phyloP scores from a whole-genome alignment of 1,139 yeast species.

The Candida sp. region DNA sequence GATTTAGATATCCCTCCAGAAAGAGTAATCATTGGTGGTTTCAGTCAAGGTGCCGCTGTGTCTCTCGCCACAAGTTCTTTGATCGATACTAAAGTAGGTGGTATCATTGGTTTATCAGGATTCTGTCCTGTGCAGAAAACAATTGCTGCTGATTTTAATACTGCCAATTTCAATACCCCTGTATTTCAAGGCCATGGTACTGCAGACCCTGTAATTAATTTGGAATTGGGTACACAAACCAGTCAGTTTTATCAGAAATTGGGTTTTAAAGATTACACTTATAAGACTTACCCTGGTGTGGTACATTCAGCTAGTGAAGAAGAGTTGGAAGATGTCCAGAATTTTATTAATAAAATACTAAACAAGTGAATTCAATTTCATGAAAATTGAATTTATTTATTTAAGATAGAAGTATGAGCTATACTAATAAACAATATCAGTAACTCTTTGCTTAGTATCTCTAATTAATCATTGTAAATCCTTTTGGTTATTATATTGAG shows the following conservation, averaged over 20 bases:
- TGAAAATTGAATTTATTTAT: too few relatives aligned
- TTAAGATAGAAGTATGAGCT: not conserved
- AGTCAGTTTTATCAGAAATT: conserved; percentile 41
- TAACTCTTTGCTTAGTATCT: too few relatives aligned
- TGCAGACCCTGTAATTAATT: conserved; percentile 62
- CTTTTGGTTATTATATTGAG: not conserved
- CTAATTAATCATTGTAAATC: not conserved
- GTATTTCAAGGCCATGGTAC: conserved; percentile 90
- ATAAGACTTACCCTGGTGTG: conserved; percentile 60
- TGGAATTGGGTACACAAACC: conserved; percentile 46
- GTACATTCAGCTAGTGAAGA: conserved; percentile 66
- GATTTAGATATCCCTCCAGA: conserved; percentile 63
- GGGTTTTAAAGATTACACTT: conserved; percentile 53
- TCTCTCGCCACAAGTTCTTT: conserved; percentile 52
- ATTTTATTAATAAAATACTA: conserved; percentile 37
- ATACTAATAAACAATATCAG: not conserved
- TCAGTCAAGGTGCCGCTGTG: conserved; percentile 91
- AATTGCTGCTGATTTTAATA: conserved; percentile 22
- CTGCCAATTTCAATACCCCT: conserved; percentile 62
- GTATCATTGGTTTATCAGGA: conserved; percentile 76
- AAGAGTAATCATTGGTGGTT: conserved; percentile 84
- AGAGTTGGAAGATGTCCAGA: conserved; percentile 58
- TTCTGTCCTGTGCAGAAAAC: conserved; percentile 57
- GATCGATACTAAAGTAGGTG: conserved; percentile 67
- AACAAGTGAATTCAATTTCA: not conserved